Evolutionary conservation across 1,139 yeast species (phyloP).

Genomic region (Blastobotrys indianensis): DNA sequence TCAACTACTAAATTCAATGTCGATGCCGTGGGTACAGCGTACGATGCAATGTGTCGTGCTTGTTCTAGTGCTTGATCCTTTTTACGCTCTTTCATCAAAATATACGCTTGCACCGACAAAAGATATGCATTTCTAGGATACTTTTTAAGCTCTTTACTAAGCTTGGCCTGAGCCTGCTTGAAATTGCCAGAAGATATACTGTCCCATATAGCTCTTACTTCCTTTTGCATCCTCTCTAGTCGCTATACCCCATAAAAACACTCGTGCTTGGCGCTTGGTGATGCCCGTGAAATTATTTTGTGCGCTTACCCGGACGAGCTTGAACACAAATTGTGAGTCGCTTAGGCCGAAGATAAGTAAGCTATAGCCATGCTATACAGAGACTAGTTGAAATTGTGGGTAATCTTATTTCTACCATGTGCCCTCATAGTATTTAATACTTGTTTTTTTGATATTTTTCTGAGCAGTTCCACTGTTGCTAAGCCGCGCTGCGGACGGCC

Average conservation of each 20-base stretch:
- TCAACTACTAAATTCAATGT: slow-evolving; percentile 42
- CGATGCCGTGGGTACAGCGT: slow-evolving; percentile 50
- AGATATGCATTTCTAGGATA: slow-evolving; percentile 53
- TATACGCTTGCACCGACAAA: slow-evolving; percentile 44
- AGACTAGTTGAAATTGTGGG: too few species aligned
- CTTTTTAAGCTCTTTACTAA: slow-evolving; percentile 47
- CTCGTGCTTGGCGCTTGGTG: too few species aligned
- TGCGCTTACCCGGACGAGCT: too few species aligned
- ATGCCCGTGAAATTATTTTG: too few species aligned
- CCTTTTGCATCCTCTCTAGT: slow-evolving; percentile 14
- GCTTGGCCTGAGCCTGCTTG: slow-evolving; percentile 46
- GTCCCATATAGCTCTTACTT: slow-evolving; percentile 29
- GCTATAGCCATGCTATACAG: too few species aligned
- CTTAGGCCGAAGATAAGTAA: too few species aligned
- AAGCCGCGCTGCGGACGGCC: too few species aligned
- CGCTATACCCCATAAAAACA: neutral
- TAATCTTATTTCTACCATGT: too few species aligned
- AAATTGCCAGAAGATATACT: slow-evolving; percentile 53
- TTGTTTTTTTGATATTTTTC: too few species aligned
- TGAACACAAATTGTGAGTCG: too few species aligned
- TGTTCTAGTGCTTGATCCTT: slow-evolving; percentile 40
- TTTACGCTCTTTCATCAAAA: slow-evolving; percentile 42
- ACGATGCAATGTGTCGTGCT: slow-evolving; percentile 40
- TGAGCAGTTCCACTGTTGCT: too few species aligned
- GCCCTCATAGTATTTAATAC: too few species aligned